Base-by-base conservation (phyloP, 768 basidiomycete species). In the Arthromyces matolae region DNA sequence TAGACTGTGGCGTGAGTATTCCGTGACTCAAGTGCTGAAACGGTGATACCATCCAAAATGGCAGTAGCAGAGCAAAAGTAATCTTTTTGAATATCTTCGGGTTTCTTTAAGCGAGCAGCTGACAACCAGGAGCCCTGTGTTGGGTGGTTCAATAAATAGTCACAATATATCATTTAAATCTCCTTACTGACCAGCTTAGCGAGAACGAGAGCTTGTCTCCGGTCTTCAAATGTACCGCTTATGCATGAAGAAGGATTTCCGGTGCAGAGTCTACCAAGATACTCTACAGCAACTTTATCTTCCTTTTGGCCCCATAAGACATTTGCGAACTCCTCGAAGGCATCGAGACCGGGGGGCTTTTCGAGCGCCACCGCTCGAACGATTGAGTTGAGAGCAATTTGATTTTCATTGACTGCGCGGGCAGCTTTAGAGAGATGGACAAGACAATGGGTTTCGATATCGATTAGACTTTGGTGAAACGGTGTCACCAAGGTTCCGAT, bases 251-350 rank as follows among this genome's bases (percentile, higher is more conserved):
- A 65, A 54, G 66, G 56, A 22, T 22, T 35, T 55, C 43, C 38
- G 23, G 20, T 49, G 33, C 62, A 34, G 27, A 69, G 51, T 46
- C 63, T 59, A 72, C 76, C 77, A 44, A 95, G 71, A 41, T 79
- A 83, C 50, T 85, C 78, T 36, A 94, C 84, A 0, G 95, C 94
- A 4, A 86, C 64, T 51, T 81, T 83, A 56, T 92, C 87, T 61
- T 99, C 95, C 35, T 80, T 82, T 50, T 90, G 86, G 8, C 79
- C 65, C 92, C 95, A 98, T 6, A 98, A 74, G 14, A 97, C 93
- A 49, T 84, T 80, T 13, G 95, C 86, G 56, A 91, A 92, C 61
- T 96, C 94, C 57, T 84, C 76, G 0, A 83, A 79, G 19, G 88
- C 80, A 23, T 77, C 72, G 3, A 79, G 71, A 13, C 67, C 69